phyloP scores from a whole-genome alignment of 345 rosid species.

The Geranium brycei region DNA sequence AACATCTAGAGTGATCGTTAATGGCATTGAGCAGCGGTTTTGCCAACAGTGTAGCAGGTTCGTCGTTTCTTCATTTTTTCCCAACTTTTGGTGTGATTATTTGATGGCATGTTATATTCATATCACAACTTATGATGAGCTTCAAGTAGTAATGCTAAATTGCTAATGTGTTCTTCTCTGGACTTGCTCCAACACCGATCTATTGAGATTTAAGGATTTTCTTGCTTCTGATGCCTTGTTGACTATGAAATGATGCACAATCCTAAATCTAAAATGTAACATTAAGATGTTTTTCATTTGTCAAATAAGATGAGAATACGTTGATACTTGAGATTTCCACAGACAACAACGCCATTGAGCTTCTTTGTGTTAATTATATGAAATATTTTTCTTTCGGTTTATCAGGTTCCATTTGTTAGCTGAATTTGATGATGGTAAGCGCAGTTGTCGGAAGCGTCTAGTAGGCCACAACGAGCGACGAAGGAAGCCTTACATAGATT shows the following conservation, averaged over 20 bases:
- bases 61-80: neutral
- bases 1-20: slow-evolving; percentile 41
- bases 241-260: too few species aligned
- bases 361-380: too few species aligned
- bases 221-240: too few species aligned
- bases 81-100: too few species aligned
- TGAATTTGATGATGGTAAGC: slow-evolving; percentile 37
- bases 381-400: neutral
- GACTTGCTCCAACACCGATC: too few species aligned
- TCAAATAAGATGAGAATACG: neutral
- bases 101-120: neutral
- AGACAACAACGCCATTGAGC: too few species aligned
- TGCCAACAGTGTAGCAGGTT: slow-evolving; percentile 63
- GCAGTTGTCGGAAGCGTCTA: slow-evolving; percentile 36
- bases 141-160: neutral
- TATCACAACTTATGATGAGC: neutral
- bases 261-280: too few species aligned
- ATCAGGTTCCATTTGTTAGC: slow-evolving; percentile 31
- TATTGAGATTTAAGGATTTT: too few species aligned
- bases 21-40: slow-evolving; percentile 43
- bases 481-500: slow-evolving; percentile 27
- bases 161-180: too few species aligned
- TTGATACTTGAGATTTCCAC: too few species aligned
- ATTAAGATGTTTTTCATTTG: too few species aligned
- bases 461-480: slow-evolving; percentile 34